These are phyloP conservation scores for Trichodelitschia bisporula DNA, from an alignment of 495 filamentous ascomycete species.

Conservation along the genomic window DNA sequence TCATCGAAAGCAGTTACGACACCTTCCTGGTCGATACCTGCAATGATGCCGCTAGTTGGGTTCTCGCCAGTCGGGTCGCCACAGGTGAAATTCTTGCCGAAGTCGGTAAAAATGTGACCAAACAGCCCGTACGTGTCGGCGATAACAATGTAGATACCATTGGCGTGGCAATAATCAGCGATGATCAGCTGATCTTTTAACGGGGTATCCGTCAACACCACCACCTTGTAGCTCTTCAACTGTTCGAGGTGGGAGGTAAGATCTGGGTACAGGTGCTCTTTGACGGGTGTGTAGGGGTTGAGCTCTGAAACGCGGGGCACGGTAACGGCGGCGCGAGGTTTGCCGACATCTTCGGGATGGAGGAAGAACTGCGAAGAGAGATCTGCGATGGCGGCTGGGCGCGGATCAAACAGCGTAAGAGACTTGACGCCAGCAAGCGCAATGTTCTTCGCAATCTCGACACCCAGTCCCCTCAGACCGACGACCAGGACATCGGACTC, in stretches of 20 bases:
- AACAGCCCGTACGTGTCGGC: constrained; percentile 84
- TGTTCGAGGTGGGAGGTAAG: constrained; percentile 45
- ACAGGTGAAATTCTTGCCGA: constrained; percentile 75
- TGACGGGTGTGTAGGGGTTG: constrained; percentile 85
- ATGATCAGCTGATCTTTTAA: constrained; percentile 57
- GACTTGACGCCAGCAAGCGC: constrained; percentile 86
- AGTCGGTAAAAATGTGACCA: constrained; percentile 91
- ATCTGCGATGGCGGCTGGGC: constrained; percentile 57
- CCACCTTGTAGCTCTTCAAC: constrained; percentile 69
- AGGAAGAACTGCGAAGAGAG: constrained; percentile 96
- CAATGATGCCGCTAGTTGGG: constrained; percentile 69
- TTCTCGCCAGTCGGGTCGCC: constrained; percentile 82
- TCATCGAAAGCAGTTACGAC: constrained; percentile 89
- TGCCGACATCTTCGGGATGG: constrained; percentile 65
- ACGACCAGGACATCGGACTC: constrained; percentile 85
- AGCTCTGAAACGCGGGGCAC: constrained; percentile 79
- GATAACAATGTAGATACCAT: constrained; percentile 72
- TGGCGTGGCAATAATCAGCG: constrained; percentile 77
- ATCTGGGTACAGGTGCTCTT: constrained; percentile 38
- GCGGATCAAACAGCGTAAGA: constrained; percentile 66
- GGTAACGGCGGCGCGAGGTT: constrained; percentile 66
- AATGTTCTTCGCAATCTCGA: constrained; percentile 98
- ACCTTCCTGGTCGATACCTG: constrained; percentile 66
- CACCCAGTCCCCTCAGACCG: constrained; percentile 79
- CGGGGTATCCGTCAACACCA: constrained; percentile 70